A percentile compares a stretch with the other conserved stretches of the same genome.
Evolutionary conservation across 352 stramenopile species (phyloP).

Genomic region (Globisporangium apiculatum): DNA sequence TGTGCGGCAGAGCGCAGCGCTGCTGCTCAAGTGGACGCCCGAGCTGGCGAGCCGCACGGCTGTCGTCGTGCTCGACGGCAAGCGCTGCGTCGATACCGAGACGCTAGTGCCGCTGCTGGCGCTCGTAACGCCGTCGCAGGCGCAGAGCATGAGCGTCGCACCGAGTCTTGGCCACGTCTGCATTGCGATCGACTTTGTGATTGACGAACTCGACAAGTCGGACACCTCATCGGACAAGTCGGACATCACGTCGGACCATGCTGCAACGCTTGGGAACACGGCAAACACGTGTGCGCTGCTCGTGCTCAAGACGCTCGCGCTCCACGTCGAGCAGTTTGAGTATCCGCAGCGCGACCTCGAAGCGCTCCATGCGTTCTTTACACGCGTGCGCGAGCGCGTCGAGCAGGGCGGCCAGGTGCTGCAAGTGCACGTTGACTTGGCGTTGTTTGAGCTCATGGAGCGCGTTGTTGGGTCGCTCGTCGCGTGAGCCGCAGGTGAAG

Average conservation of each 20-base stretch:
- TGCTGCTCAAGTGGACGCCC: constrained; percentile 53
- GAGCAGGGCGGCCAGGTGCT: not conserved
- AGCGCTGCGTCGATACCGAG: constrained; percentile 49
- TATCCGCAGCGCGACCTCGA: constrained; percentile 23
- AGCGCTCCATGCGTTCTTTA: constrained; percentile 36
- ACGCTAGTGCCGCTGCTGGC: constrained; percentile 44
- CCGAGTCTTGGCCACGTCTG: constrained; percentile 48
- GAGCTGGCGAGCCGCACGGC: constrained; percentile 24
- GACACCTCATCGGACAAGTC: not conserved
- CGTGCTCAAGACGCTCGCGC: constrained; percentile 58
- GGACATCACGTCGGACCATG: constrained; percentile 1
- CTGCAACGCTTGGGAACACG: constrained; percentile 19
- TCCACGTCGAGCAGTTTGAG: constrained; percentile 46
- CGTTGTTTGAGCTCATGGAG: too few species aligned
- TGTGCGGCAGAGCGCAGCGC: constrained; percentile 29
- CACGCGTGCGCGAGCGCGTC: constrained; percentile 20
- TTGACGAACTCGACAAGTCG: constrained; percentile 34
- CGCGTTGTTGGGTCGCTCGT: too few species aligned
- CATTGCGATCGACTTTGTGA: constrained; percentile 55
- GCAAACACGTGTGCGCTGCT: constrained; percentile 49
- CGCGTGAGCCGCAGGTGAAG: too few species aligned
- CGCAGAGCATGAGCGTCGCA: constrained; percentile 35
- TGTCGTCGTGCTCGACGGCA: constrained; percentile 38
- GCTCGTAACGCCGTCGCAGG: constrained; percentile 36
- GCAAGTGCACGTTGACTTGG: too few species aligned